Evolutionary conservation across 257 asterid genomes (phyloP).

Genomic region (Gentiana dahurica): DNA sequence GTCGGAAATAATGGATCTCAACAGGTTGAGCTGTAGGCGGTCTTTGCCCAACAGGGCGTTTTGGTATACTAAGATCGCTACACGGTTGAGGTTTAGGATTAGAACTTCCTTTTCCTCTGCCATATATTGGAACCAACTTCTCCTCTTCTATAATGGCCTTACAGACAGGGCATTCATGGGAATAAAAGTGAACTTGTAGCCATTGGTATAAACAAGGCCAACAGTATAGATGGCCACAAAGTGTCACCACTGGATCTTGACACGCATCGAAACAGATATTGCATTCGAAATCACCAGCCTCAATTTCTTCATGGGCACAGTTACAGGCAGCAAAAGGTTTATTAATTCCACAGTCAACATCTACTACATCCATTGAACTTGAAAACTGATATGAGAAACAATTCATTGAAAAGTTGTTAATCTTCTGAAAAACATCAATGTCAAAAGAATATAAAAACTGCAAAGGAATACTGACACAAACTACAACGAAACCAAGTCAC

Average conservation of each 20-base stretch:
- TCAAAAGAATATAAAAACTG: too few relatives aligned
- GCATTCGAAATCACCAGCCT: constrained; percentile 71
- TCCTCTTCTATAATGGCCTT: constrained; percentile 69
- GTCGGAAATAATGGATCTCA: constrained; percentile 31
- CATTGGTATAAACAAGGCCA: constrained; percentile 94
- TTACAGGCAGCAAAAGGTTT: constrained; percentile 22
- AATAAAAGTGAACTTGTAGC: constrained; percentile 73
- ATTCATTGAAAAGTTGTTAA: too few relatives aligned
- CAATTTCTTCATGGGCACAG: constrained; percentile 24
- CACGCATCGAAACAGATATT: constrained; percentile 83
- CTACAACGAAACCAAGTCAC: too few relatives aligned
- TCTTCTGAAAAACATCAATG: too few relatives aligned
- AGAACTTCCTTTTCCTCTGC: constrained; percentile 60
- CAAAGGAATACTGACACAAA: too few relatives aligned
- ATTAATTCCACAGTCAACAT: constrained; percentile 41
- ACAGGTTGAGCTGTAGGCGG: constrained; percentile 53
- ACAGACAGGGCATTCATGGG: constrained; percentile 86
- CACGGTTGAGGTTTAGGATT: constrained; percentile 39
- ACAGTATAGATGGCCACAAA: constrained; percentile 95
- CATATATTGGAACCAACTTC: constrained; percentile 72
- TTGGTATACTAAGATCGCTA: constrained; percentile 41
- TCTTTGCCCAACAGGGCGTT: constrained; percentile 64
- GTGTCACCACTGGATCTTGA: constrained; percentile 80
- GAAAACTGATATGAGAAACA: neutral
- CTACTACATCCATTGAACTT: constrained; percentile 15